Evolutionary conservation across 1,139 yeast species (phyloP), one percentile per base, ranked within the genome.

Genomic region (Pichia sp.): DNA sequence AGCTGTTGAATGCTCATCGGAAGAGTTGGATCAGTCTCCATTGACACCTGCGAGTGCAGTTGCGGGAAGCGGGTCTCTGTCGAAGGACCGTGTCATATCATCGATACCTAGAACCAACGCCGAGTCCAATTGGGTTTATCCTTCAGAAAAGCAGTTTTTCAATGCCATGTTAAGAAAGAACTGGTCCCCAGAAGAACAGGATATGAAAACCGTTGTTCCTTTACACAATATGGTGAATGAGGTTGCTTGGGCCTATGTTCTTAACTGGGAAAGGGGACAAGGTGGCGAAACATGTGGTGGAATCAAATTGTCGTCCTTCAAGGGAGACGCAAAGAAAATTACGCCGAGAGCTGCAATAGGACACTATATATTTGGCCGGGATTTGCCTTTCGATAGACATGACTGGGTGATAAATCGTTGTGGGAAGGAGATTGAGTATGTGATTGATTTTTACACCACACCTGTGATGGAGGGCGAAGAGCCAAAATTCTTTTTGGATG

Each of bases 171-270:
- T 80, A 62, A 81, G 98, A 58, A 93, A 93, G 67, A 81, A 87
- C 58, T 90, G 96, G 92, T 79, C 84, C 54, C 97, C 98, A 1
- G 74, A 81, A 15, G 87, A 88, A 0, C 70, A 73, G 8, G 98
- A 92, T 67, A 93, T 93, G 98, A 76, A 82, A 61, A 81, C 95
- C 0, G 90, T 93, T 42, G 96, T 93, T 2, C 98, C 98, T 0
- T 86, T 93, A 48, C 99, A 93, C 69, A 93, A 93, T 67, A 82
- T 89, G 38, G 98, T 93, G 36, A 93, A 93, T 67, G 99, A 93
- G 70, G 74, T 90, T 56, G 96, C 96, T 2, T 93, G 99, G 99
- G 72, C 71, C 57, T 92, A 88, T 66, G 90, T 93, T 40, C 69
- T 83, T 64, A 73, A 78, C 64, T 93, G 99, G 99, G 99, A 93